Conservation (phyloP, 2,329 filamentous ascomycete genomes). For the Podosphaera fusca region DNA sequence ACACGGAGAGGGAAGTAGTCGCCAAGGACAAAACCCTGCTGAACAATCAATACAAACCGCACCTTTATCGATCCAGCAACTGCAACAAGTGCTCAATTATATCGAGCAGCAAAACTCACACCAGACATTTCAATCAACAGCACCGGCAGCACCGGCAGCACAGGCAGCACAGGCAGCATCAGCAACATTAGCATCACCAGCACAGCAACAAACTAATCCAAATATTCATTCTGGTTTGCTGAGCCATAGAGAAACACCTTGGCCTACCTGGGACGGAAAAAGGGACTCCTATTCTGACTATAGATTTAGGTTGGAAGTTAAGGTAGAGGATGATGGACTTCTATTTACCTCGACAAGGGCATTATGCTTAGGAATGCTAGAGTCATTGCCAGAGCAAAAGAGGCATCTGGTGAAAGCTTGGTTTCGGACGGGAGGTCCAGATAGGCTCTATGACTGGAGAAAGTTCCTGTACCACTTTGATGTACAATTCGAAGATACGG, state of each 20-base stretch:
- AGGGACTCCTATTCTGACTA: neutral
- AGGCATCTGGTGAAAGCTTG: neutral
- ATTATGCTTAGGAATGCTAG: neutral
- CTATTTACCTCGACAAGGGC: neutral
- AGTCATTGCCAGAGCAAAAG: neutral
- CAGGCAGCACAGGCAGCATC: too few relatives aligned
- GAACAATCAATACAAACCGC: too few relatives aligned
- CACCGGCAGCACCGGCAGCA: too few relatives aligned
- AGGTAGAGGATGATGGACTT: neutral
- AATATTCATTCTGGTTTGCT: neutral
- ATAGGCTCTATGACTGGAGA: neutral
- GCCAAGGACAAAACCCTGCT: too few relatives aligned
- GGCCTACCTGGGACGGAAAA: neutral
- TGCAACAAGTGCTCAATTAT: too few relatives aligned
- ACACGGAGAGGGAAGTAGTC: too few relatives aligned
- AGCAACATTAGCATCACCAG: too few relatives aligned
- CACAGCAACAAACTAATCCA: neutral
- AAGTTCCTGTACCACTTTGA: neutral
- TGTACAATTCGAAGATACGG: neutral
- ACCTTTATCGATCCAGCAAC: too few relatives aligned
- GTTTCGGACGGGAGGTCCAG: neutral
- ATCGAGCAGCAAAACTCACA: too few relatives aligned
- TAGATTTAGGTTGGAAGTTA: neutral
- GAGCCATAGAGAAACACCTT: neutral
- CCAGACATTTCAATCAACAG: too few relatives aligned